phyloP scores from a whole-genome alignment of 2,329 filamentous ascomycete species.

The Aspergillus pseudoterreus region DNA sequence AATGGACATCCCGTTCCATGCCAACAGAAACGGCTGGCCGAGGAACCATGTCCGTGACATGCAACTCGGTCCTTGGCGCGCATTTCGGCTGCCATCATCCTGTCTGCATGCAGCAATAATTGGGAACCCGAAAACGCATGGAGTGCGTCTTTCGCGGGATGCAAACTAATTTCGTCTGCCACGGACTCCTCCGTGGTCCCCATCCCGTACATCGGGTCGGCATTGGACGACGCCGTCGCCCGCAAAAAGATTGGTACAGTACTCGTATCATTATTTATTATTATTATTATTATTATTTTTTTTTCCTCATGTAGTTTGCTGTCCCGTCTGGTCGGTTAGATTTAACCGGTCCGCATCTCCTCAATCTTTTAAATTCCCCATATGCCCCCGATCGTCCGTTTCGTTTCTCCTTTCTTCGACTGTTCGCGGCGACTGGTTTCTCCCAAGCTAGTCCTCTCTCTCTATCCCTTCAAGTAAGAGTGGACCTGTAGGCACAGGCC shows the following conservation, averaged over 20 bases:
- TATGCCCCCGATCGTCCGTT: neutral
- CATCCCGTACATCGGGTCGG: slow-evolving; percentile 4
- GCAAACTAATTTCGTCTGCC: slow-evolving; percentile 3
- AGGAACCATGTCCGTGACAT: neutral
- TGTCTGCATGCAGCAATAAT: neutral
- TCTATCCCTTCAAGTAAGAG: neutral
- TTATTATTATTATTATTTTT: no score
- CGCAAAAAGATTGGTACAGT: neutral
- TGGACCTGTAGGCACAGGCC: slow-evolving; percentile 3
- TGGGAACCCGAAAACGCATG: neutral
- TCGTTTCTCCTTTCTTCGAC: neutral
- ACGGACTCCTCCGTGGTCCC: neutral
- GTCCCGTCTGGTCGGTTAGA: slow-evolving; percentile 3
- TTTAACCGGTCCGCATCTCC: slow-evolving; percentile 1
- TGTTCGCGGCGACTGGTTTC: neutral
- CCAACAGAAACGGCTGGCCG: neutral
- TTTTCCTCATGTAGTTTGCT: neutral
- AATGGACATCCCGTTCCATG: neutral
- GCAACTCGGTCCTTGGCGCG: neutral
- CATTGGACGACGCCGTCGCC: slow-evolving; percentile 1
- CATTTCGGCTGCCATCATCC: neutral
- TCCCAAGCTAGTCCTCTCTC: neutral
- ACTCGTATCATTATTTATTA: neutral
- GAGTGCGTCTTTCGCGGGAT: neutral
- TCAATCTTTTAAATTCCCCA: slow-evolving; percentile 2